Base-by-base conservation (phyloP, 2,329 filamentous ascomycete species). In the Basipetospora chlamydospora region DNA sequence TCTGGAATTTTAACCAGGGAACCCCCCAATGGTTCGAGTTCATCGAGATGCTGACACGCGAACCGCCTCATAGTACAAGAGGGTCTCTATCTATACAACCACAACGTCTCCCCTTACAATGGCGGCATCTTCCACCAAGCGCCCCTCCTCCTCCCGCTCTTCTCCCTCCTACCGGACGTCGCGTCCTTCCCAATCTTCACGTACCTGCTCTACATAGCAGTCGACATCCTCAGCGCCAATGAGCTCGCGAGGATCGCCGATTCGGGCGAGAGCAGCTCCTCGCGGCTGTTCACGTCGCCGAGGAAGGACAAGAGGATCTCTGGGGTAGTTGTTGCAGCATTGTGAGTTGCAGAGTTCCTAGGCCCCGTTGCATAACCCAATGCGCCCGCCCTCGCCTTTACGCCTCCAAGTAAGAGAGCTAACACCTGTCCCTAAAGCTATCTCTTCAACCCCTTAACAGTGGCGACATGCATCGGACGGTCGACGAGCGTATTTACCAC, bases 51-150 rank as follows among this genome's bases (percentile, higher is more conserved):
- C 38, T 42, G 35, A 42, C 18, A 26, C 22, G 39, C 17, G 40
- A 13, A 16, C 13, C 13, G 9, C 13, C 11, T 2, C 26, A 20
- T 48, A 93, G 85, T 96, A 38, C 88, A 96, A 67, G 90, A 98
- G 61, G 90, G 90, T 15, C 64, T 98, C 40, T 98, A 94, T 51
- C 74, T 98, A 16, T 96, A 96, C 57, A 87, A 83, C 44, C 84
- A 92, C 57, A 92, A 94, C 62, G 83, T 96, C 39, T 95, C 86
- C 41, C 90, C 90, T 1, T 98, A 96, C 61, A 86, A 98, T 56
- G 90, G 90, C 44, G 90, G 90, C 49, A 84, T 78, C 52, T 78
- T 71, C 55, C 70, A 76, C 59, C 69, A 94, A 67, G 85, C 87
- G 28, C 90, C 90, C 33, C 67, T 98, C 39, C 72, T 98, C 28